Evolutionary conservation across 352 stramenopile species (phyloP), one percentile per base, ranked within the genome.

Genomic region (Pythium brachiatum): DNA sequence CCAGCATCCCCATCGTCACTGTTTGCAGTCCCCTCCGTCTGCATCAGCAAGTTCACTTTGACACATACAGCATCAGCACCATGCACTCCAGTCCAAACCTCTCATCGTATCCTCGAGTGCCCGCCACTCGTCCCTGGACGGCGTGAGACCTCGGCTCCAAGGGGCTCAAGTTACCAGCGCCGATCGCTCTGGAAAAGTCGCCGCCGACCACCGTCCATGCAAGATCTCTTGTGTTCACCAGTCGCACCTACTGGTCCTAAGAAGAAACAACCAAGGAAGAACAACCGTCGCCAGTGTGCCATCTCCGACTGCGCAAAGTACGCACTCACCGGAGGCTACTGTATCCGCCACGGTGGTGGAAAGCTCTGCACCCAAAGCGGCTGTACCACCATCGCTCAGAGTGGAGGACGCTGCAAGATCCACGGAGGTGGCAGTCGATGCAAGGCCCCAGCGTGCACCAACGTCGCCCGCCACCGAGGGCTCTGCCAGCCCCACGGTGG

Each of bases 341-440:
- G 83, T 54, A 88, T 89, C 29, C 68, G 75, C 15, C 83, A 94
- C 53, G 85, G 85, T 12, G 85, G 85, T 4, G 83, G 85, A 51
- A 94, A 94, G 59, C 83, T 78, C 4, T 94, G 84, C 66, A 81
- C 66, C 43, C 64, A 69, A 13, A 68, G 75, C 1, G 66, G 74
- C 21, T 94, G 85, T 44, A 68, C 73, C 43, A 94, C 86, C 0
- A 79, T 89, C 15, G 85, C 86, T 6, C 81, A 94, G 57, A 90
- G 83, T 57, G 85, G 87, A 3, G 87, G 87, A 3, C 72, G 81
- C 3, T 95, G 87, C 73, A 94, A 91, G 61, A 78, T 81, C 15
- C 87, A 96, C 36, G 87, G 87, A 29, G 87, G 87, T 26, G 87
- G 87, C 34, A 93, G 85, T 62, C 88, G 86, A 53, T 96, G 87